These are phyloP conservation scores for Pythium chondricola DNA, from an alignment of 352 stramenopile genomes.

Conservation along the genomic window DNA sequence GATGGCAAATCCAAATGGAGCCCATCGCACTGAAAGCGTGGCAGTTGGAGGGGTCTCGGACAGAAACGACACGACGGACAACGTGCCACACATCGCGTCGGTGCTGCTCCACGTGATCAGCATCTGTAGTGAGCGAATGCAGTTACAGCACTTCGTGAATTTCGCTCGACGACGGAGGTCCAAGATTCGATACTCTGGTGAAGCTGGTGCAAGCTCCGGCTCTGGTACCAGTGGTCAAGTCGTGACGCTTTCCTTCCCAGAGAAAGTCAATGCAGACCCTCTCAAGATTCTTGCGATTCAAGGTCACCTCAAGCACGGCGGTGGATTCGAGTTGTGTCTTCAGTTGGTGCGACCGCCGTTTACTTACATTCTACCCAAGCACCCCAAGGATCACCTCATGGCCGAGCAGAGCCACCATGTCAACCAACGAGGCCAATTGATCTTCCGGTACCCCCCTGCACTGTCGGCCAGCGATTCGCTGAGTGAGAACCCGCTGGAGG, in stretches of 20 bases:
- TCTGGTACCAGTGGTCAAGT: constrained; percentile 74
- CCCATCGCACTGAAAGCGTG: constrained; percentile 7
- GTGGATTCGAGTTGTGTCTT: constrained; percentile 73
- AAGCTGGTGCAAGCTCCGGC: constrained; percentile 46
- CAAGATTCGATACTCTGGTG: constrained; percentile 76
- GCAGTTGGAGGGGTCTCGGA: no score
- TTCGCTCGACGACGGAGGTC: constrained; percentile 79
- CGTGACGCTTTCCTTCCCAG: constrained; percentile 80
- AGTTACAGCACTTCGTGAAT: constrained; percentile 84
- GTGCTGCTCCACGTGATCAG: constrained; percentile 80
- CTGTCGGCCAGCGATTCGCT: constrained; percentile 59
- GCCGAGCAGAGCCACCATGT: constrained; percentile 67
- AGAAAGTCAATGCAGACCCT: constrained; percentile 79
- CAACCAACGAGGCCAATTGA: constrained; percentile 64
- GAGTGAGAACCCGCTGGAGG: constrained; percentile 77
- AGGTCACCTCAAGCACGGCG: constrained; percentile 68
- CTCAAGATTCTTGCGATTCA: constrained; percentile 75
- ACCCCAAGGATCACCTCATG: constrained; percentile 46
- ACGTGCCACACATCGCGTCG: constrained; percentile 69
- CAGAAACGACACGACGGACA: no score
- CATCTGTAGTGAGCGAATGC: constrained; percentile 79
- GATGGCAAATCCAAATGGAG: constrained; percentile 18
- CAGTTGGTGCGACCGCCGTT: constrained; percentile 60
- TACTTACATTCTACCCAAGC: constrained; percentile 59
- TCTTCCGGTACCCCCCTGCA: constrained; percentile 77